These are phyloP conservation scores for Lipomyces yamadae DNA, from an alignment of 805 yeast genomes.

Conservation along the genomic window DNA sequence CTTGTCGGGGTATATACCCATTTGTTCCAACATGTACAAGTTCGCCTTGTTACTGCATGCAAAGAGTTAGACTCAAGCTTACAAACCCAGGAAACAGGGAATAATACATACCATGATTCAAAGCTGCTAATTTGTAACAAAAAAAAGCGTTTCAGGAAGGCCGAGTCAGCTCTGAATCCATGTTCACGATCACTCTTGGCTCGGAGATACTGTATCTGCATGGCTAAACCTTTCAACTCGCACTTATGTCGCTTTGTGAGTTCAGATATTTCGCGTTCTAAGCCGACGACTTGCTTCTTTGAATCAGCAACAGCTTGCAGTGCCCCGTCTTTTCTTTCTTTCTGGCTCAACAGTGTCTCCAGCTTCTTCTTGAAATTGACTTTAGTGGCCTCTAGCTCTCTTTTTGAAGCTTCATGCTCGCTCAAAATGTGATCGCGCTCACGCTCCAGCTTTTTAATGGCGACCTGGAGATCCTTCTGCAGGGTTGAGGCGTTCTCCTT, in stretches of 20 bases:
- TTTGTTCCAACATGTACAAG: slow-evolving; percentile 41
- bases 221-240: slow-evolving; percentile 33
- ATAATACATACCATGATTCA: slow-evolving; percentile 38
- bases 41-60: slow-evolving; percentile 40
- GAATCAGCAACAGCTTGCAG: not conserved
- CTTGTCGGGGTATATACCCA: slow-evolving; percentile 43
- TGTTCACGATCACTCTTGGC: slow-evolving; percentile 36
- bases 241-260: slow-evolving; percentile 17
- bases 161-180: slow-evolving; percentile 41
- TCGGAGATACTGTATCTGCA: slow-evolving; percentile 38
- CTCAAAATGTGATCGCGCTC: slow-evolving; percentile 14
- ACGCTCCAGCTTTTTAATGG: not conserved
- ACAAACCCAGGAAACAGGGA: not conserved
- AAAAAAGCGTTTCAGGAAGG: slow-evolving; percentile 45
- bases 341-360: slow-evolving; percentile 7
- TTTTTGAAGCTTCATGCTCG: not conserved
- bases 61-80: slow-evolving; percentile 5
- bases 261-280: not conserved
- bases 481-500: not conserved
- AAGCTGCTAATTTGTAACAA: slow-evolving; percentile 42
- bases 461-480: not conserved
- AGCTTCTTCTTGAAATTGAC: slow-evolving; percentile 2
- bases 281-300: not conserved
- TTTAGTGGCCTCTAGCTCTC: not conserved
- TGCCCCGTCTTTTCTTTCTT: not conserved